These are phyloP conservation scores for Serendipita sp. DNA, from an alignment of 768 basidiomycete species.

Conservation along the genomic window DNA sequence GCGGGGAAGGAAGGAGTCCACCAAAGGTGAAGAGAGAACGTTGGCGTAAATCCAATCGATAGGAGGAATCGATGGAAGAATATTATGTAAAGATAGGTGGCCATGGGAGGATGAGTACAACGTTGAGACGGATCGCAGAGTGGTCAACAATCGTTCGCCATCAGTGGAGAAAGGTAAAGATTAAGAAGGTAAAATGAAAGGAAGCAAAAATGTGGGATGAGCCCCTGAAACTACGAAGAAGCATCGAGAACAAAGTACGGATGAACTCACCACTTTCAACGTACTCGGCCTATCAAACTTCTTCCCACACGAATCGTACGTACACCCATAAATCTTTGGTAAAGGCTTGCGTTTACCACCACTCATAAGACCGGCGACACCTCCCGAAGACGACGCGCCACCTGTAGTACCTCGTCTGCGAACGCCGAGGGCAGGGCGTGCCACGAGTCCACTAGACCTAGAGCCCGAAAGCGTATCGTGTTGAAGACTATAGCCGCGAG, in stretches of 20 bases:
- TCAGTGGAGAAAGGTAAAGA: no score
- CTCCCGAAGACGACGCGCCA: background rate
- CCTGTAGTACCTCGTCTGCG: no score
- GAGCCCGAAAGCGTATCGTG: no score
- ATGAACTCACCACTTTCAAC: background rate
- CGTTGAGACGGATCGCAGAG: no score
- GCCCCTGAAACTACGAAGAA: background rate
- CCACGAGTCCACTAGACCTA: no score
- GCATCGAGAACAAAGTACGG: background rate
- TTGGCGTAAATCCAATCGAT: background rate
- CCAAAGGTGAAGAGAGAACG: background rate
- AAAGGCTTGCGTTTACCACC: background rate
- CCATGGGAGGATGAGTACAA: no score
- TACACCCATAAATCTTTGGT: background rate
- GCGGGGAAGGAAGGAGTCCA: no score
- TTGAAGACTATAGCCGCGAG: no score
- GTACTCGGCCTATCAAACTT: conserved; percentile 5
- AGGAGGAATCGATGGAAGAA: background rate
- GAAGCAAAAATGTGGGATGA: background rate
- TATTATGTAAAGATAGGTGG: no score
- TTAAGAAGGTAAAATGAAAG: background rate
- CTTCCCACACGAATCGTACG: background rate
- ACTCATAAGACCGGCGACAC: background rate
- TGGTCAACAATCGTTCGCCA: no score
- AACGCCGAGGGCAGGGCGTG: no score